Percentiles rank a stretch among this genome's conserved stretches.
Evolutionary conservation across 2,329 filamentous ascomycete genomes (phyloP).

Genomic region (Microascus cirrosus): DNA sequence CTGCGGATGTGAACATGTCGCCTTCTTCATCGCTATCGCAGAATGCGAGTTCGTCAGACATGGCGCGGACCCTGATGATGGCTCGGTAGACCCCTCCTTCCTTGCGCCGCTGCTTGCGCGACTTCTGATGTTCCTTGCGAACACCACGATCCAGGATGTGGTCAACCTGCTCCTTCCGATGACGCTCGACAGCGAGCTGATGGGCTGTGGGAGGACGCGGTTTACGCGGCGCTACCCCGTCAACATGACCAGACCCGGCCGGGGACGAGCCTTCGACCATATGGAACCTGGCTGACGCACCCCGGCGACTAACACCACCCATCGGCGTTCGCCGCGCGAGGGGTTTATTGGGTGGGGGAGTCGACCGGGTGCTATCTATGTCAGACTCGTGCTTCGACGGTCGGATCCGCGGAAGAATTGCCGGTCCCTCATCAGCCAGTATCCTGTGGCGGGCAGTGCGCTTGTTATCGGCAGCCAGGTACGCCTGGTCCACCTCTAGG

Average conservation of each 20-base stretch:
- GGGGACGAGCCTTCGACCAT: constrained; percentile 52
- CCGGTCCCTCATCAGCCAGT: constrained; percentile 40
- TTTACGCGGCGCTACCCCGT: constrained; percentile 46
- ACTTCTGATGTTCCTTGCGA: constrained; percentile 51
- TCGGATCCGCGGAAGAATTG: constrained; percentile 50
- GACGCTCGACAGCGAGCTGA: constrained; percentile 70
- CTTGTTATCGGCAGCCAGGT: constrained; percentile 49
- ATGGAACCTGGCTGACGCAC: constrained; percentile 45
- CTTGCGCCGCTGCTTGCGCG: constrained; percentile 48
- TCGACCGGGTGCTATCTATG: constrained; percentile 31
- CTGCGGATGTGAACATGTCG: constrained; percentile 14
- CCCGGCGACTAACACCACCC: constrained; percentile 22
- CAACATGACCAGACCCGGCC: constrained; percentile 36
- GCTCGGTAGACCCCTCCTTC: constrained; percentile 59
- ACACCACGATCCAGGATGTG: constrained; percentile 70
- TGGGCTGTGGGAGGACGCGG: constrained; percentile 70
- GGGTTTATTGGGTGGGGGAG: constrained; percentile 16
- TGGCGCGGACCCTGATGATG: constrained; percentile 49
- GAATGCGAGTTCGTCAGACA: constrained; percentile 46
- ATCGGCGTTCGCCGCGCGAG: constrained; percentile 2
- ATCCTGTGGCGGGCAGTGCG: constrained; percentile 31
- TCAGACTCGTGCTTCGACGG: constrained; percentile 49
- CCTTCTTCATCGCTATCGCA: constrained; percentile 47
- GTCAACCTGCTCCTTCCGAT: constrained; percentile 69
- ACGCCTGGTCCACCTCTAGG: constrained; percentile 63